Evolutionary conservation across 139 green algal species (phyloP).

Genomic region (Chlamydomonas sp.): DNA sequence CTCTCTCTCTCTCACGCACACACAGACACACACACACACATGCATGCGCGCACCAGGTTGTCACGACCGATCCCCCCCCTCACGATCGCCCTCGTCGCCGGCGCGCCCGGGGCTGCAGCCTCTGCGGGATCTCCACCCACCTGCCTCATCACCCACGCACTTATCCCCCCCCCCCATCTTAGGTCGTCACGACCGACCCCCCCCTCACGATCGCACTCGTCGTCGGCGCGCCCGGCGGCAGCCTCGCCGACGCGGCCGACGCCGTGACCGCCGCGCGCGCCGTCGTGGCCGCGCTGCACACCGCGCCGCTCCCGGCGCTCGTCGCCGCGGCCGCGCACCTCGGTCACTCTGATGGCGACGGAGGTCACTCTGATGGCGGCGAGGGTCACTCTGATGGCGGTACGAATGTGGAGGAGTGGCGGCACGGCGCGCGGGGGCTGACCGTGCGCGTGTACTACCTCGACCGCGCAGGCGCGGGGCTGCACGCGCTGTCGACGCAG

Average conservation of each 20-base stretch:
- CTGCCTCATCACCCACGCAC: too few species aligned
- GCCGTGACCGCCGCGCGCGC: not conserved
- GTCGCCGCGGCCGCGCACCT: not conserved
- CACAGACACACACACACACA: too few species aligned
- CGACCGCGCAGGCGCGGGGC: not conserved
- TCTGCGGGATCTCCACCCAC: too few species aligned
- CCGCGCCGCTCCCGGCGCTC: conserved; percentile 7
- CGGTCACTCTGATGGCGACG: not conserved
- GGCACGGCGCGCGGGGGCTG: not conserved
- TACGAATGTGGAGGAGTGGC: not conserved
- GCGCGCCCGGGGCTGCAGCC: too few species aligned
- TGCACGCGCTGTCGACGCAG: not conserved
- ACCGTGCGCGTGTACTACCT: conserved; percentile 14
- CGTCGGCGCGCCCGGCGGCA: not conserved
- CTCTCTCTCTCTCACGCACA: too few species aligned
- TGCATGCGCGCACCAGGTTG: too few species aligned
- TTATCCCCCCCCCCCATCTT: too few species aligned
- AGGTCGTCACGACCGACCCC: not conserved
- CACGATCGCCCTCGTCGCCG: too few species aligned
- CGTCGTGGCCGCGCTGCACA: conserved; percentile 8
- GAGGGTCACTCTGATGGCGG: not conserved
- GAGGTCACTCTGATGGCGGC: not conserved
- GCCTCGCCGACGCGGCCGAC: not conserved
- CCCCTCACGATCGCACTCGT: conserved; percentile 13
- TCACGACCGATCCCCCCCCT: too few species aligned